Percentiles rank a stretch among this genome's conserved stretches.
Evolutionary conservation across 371 early-diverging fungal species (phyloP).

Genomic region (Rhizopus sp.): DNA sequence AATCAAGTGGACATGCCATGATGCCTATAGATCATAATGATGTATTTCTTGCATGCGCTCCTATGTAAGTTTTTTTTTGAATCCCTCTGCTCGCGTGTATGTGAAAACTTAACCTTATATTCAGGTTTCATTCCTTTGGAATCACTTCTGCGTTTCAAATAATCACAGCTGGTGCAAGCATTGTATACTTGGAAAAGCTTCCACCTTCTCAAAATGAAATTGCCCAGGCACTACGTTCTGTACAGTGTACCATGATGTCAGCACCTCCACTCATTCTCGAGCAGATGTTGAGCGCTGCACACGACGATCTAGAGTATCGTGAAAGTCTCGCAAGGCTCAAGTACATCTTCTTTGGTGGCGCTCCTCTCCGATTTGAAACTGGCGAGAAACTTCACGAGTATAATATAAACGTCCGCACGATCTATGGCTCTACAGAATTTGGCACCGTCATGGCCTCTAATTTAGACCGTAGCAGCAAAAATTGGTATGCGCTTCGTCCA

Average conservation of each 20-base stretch:
- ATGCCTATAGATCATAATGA: slow-evolving; percentile 4
- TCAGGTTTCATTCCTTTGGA: slow-evolving; percentile 5
- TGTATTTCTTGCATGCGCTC: slow-evolving; percentile 9
- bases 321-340: not conserved
- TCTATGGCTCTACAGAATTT: not conserved
- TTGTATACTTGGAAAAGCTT: not conserved
- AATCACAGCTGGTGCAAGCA: not conserved
- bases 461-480: slow-evolving; percentile 2
- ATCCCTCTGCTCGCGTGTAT: not conserved
- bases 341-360: slow-evolving; percentile 1
- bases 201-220: not conserved
- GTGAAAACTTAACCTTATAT: not conserved
- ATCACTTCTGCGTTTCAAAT: not conserved
- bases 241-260: not conserved
- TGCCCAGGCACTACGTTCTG: not conserved
- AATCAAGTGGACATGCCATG: not conserved
- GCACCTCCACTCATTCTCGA: not conserved
- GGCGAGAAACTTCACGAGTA: not conserved
- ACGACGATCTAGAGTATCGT: not conserved
- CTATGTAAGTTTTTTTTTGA: slow-evolving; percentile 17
- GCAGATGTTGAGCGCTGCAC: not conserved
- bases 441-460: not conserved
- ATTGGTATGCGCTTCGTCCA: slow-evolving; percentile 5
- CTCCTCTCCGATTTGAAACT: slow-evolving; percentile 6
- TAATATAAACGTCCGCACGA: not conserved